Evolutionary conservation across 2,329 filamentous ascomycete genomes (phyloP), one percentile per base, ranked within the genome.

Genomic region (Onygenales sp.): DNA sequence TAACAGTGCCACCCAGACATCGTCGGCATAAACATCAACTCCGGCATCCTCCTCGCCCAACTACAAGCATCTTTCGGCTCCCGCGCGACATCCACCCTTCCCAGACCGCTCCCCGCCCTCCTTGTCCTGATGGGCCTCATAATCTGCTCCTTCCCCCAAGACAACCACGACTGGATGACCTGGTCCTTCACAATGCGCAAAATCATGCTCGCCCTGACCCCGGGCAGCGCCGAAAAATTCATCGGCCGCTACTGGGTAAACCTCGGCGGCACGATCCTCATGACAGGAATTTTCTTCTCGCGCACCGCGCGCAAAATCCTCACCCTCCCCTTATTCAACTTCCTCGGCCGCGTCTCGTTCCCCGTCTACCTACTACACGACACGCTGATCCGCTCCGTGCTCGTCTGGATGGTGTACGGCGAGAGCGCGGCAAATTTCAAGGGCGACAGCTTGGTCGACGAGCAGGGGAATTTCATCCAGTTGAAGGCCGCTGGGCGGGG

Each of bases 301-400:
- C 54, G 52, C 32, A 54, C 56, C 42, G 55, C 59, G 17, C 54
- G 57, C 11, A 45, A 47, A 1, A 8, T 62, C 11, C 56, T 64
- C 6, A 54, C 58, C 3, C 33, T 41, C 1, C 58, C 60, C 0
- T 32, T 64, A 9, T 60, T 63, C 56, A 62, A 59, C 21, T 65
- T 61, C 54, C 52, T 65, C 6, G 63, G 63, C 32, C 56, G 60
- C 3, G 55, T 61, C 5, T 64, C 61, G 27, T 64, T 65, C 52
- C 57, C 61, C 9, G 58, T 65, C 5, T 65, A 65, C 55, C 55
- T 65, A 10, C 53, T 65, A 5, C 63, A 64, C 54, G 57, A 61
- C 42, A 59, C 58, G 1, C 50, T 64, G 2, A 60, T 64, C 35
- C 55, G 60, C 7, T 60, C 59, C 5, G 36, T 64, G 7, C 51